A percentile compares a stretch with the other conserved stretches of the same genome.
Evolutionary conservation across 768 basidiomycete species (phyloP).

Genomic region (Tylopilus rubrobrunneus): DNA sequence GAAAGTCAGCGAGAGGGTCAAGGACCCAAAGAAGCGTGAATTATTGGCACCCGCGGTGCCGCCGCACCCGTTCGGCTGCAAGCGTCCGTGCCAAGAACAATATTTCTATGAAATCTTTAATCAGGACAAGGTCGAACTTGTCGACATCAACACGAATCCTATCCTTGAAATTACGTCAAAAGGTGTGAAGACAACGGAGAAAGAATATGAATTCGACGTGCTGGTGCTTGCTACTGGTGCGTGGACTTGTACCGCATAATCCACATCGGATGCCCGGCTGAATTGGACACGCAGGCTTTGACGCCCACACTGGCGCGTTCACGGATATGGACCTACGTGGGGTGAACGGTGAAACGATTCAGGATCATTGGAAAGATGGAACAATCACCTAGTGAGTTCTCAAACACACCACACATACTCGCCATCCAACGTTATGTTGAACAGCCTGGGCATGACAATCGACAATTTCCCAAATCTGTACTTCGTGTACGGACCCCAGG

Average conservation of each 20-base stretch:
- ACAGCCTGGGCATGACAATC: background rate
- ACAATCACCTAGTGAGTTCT: background rate
- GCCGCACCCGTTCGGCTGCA: background rate
- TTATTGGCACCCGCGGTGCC: background rate
- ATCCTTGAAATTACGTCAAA: background rate
- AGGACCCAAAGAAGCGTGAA: background rate
- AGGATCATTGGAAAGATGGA: too few species aligned
- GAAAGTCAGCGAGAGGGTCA: background rate
- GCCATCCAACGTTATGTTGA: background rate
- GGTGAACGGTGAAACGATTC: too few species aligned
- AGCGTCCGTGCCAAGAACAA: background rate
- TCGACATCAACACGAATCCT: background rate
- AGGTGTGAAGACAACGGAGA: background rate
- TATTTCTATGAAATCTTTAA: background rate
- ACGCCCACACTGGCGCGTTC: too few species aligned
- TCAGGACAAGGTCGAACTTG: background rate
- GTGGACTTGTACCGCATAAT: too few species aligned
- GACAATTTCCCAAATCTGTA: background rate
- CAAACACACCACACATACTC: background rate
- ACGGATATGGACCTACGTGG: too few species aligned
- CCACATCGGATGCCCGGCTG: too few species aligned
- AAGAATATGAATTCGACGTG: background rate
- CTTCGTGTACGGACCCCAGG: background rate
- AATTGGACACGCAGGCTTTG: too few species aligned
- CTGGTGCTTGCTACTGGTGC: background rate